Evolutionary conservation across 495 filamentous ascomycete species (phyloP), one percentile per base, ranked within the genome.

Genomic region (Bathelium albidoporum): DNA sequence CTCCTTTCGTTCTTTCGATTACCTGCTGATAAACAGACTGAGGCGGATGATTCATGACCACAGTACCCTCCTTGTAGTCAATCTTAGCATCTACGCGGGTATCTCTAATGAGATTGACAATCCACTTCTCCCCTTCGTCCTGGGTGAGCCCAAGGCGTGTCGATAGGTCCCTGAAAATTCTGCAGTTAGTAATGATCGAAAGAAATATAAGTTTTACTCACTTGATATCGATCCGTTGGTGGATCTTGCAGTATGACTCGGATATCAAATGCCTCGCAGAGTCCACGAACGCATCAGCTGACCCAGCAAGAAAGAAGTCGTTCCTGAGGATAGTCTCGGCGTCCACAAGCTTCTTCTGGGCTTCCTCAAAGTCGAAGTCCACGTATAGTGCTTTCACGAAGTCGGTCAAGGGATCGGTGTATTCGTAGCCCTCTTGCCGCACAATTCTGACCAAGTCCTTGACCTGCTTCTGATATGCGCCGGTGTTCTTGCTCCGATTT

Each of bases 91-190:
- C 94, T 44, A 98, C 89, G 59, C 94, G 83, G 1, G 94, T 98
- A 74, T 98, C 94, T 64, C 94, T 86, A 78, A 98, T 98, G 52
- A 97, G 83, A 79, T 98, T 98, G 64, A 98, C 94, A 68, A 98
- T 98, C 95, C 95, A 97, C 81, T 97, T 97, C 85, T 98, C 94
- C 67, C 95, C 94, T 69, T 96, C 94, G 70, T 96, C 91, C 70
- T 90, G 84, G 71, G 85, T 89, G 64, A 98, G 79, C 64, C 94
- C 94, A 59, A 98, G 81, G 66, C 92, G 85, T 64, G 86, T 87
- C 65, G 91, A 95, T 20, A 98, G 82, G 70, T 97, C 95, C 75
- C 85, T 67, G 26, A 1, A 64, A 31, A 39, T 59, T 61, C 24
- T 65, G 74, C 69, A 75, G 65, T 29, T 24, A 26, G 10, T 36